Base-by-base conservation (phyloP, 78 protist genomes). In the Acrasis kona region DNA sequence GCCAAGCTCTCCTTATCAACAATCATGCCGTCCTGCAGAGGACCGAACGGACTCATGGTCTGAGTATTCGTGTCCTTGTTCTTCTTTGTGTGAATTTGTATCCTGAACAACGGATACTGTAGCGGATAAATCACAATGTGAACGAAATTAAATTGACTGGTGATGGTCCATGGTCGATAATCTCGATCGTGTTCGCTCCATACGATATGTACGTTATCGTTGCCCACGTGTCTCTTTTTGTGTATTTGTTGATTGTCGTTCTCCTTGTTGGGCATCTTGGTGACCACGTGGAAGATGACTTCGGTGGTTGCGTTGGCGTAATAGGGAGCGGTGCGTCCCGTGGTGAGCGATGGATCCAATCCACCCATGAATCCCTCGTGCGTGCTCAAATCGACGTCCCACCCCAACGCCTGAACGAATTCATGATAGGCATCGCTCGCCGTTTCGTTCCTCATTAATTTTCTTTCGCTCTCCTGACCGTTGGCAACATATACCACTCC, bases 151-250 rank as follows among this genome's bases (percentile, higher is more conserved):
- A 91, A 91, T 30, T 82, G 91, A 1, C 87, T 66, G 31, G 75
- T 65, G 57, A 94, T 84, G 8, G 86, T 83, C 12, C 79, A 77
- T 0, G 91, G 91, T 0, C 84, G 41, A 78, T 88, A 94, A 37
- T 86, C 89, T 10, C 86, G 35, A 31, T 50, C 57, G 70, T 90
- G 83, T 61, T 92, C 96, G 12, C 75, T 65, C 94, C 95, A 92
- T n/a, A 94, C 42, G 7, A 94, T 85, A 69, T 90, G 93, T 72
- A 94, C 93, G 31, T 65, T 77, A 39, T 94, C 97, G 68, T 94
- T 94, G 31, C 95, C 97, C 27, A 94, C 88, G 78, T 91, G 96
- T 31, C 84, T 31, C 68, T 92, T 91, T 87, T 93, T 29, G 10
- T 72, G 82, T 29, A 83, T 73, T 10, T 12, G 58, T 42, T 89